These are phyloP conservation scores for Paecilomyces formosus DNA, from an alignment of 2,329 filamentous ascomycete genomes.

Conservation along the genomic window DNA sequence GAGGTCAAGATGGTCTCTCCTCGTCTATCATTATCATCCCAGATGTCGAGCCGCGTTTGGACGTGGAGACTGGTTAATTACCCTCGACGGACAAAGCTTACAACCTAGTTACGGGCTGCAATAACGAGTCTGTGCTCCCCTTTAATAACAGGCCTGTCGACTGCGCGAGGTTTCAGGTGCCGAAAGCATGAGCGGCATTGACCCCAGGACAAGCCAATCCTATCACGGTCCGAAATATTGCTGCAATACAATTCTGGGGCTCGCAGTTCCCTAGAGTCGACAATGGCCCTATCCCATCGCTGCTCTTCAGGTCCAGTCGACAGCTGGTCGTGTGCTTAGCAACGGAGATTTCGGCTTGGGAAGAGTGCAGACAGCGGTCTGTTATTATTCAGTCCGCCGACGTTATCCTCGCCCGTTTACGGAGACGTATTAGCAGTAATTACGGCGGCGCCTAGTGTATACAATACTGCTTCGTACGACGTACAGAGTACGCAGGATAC, in stretches of 20 bases:
- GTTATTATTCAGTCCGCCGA: background rate
- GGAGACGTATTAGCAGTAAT: background rate
- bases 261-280: background rate
- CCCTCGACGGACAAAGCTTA: background rate
- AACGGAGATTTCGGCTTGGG: background rate
- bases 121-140: background rate
- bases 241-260: background rate
- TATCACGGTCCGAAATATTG: background rate
- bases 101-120: background rate
- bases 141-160: background rate
- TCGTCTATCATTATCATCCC: background rate
- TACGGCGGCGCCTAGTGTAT: background rate
- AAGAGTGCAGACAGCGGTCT: background rate
- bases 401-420: background rate
- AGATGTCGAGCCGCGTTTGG: background rate
- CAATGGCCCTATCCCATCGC: background rate
- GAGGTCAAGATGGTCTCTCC: background rate
- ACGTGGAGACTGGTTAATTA: background rate
- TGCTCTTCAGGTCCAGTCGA: background rate
- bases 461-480: background rate
- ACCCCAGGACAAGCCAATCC: background rate
- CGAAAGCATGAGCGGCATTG: constrained; percentile 9
- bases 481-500: background rate
- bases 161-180: constrained; percentile 5
- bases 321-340: background rate